Base-by-base conservation (phyloP, 2,329 filamentous ascomycete genomes). In the Diaporthe sp. region DNA sequence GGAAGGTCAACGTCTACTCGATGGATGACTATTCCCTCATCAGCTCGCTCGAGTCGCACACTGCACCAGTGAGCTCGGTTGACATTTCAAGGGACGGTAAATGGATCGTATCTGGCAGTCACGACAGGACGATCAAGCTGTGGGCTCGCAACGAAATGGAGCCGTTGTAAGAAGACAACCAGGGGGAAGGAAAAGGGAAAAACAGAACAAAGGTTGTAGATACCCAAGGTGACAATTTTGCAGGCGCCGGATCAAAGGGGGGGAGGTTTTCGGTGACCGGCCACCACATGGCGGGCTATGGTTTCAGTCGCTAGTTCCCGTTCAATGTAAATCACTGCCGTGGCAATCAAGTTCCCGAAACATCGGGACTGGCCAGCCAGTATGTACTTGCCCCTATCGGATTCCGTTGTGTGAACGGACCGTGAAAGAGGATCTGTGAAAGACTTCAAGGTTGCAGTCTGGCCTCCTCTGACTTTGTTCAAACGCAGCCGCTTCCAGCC, bases 91-190 rank as follows among this genome's bases (percentile, higher is more conserved):
- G 89, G 77, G 95, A 98, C 83, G 94, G 92, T 12, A 93, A 89
- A 81, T 99, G 95, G 95, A 97, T 99, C 83, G 94, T 96, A 33
- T 98, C 95, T 82, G 95, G 95, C 78, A 96, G 97, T 4, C 95
- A 98, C 81, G 97, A 99, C 84, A 90, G 96, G 71, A 98, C 96
- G 2, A 94, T 98, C 68, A 99, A 99, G 87, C 87, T 99, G 3
- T 99, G 97, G 97, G 95, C 95, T 6, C 91, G 95, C 77, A 96
- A 98, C 77, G 94, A 95, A 81, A 72, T 70, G 72, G 74, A 77
- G 70, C 52, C 71, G 45, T 33, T 76, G 33, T 75, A 71, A 38
- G 28, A 28, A 64, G 40, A 30, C n/a, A 25, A 28, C 13, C 30
- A 4, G 19, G 50, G 22, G 19, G 2, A 45, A 13, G 33, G 25